Evolutionary conservation across 2,329 filamentous ascomycete species (phyloP), one percentile per base, ranked within the genome.

Genomic region (Xylariomycetidae sp.): DNA sequence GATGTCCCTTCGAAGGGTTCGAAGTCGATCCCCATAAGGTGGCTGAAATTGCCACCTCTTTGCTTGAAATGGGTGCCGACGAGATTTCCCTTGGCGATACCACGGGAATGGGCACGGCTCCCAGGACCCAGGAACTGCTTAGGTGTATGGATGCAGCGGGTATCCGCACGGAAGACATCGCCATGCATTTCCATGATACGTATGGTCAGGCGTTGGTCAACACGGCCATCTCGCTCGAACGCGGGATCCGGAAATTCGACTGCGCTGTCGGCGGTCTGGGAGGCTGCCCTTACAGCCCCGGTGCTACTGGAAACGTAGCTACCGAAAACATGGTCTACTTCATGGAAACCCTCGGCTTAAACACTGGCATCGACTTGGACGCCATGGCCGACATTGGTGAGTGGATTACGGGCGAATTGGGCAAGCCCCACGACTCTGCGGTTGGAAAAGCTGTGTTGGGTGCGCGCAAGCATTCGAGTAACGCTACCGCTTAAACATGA

Each of bases 41-140:
- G 0, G 78, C 77, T 0, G 72, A 82, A 45, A 75, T 84, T 27
- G 81, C 83, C 0, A 73, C 67, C 39, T 78, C 68, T 51, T 63
- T 95, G 30, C 68, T 95, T 1, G 84, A 89, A 52, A 85, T 90
- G 68, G 89, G 89, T 13, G 89, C 86, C 14, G 86, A 94, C 53
- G 87, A 95, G 67, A 88, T 95, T 46, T 85, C 84, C 2, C 74
- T 95, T 1, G 88, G 87, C 6, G 89, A 95, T 53, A 95, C 89
- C 0, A 90, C 88, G 0, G 89, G 89, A 13, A 88, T 93, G 74
- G 89, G 88, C 19, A 93, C 85, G 0, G 53, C 51, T 9, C 46
- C 50, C 4, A 52, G 56, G 3, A 57, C 53, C 0, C 49, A 54
- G 34, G 54, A 68, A 38, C 57, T 79, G 5, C 54, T 78, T 29